A percentile compares a stretch with the other conserved stretches of the same genome.
phyloP scores from a whole-genome alignment of 306 rosid species.

The Casuarina cunninghamiana region DNA sequence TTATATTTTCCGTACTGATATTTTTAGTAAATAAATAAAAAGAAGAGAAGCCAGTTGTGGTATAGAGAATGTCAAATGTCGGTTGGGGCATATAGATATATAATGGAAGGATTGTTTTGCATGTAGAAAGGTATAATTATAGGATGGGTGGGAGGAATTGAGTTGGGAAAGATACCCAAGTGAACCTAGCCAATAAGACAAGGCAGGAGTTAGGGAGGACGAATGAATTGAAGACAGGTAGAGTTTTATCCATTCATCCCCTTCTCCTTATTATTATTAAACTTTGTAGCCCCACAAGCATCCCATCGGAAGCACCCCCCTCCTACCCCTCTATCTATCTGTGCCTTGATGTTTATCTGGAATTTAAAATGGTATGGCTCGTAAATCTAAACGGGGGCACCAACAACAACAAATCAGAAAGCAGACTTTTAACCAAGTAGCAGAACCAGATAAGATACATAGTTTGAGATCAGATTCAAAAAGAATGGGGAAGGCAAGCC shows the following conservation, averaged over 20 bases:
- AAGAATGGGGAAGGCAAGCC: neutral
- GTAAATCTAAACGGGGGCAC: slow-evolving; percentile 5
- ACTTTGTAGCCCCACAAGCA: slow-evolving; percentile 65
- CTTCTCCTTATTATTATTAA: slow-evolving; percentile 32
- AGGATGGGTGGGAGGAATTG: neutral
- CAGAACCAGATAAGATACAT: slow-evolving; percentile 30
- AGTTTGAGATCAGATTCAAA: neutral
- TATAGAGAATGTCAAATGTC: slow-evolving; percentile 52
- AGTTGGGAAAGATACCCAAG: slow-evolving; percentile 28
- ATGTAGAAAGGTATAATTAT: too few relatives aligned
- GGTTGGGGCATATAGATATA: slow-evolving; percentile 26
- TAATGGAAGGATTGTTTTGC: slow-evolving; percentile 17
- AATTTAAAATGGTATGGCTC: slow-evolving; percentile 19
- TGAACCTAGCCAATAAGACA: slow-evolving; percentile 73
- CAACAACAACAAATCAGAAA: slow-evolving; percentile 34
- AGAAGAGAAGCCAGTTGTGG: slow-evolving; percentile 33
- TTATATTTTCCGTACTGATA: too few relatives aligned
- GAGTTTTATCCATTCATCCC: slow-evolving; percentile 49
- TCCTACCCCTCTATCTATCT: neutral
- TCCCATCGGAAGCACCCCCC: slow-evolving; percentile 30
- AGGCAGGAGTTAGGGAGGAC: slow-evolving; percentile 37
- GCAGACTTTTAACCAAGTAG: slow-evolving; percentile 32
- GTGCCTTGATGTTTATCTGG: slow-evolving; percentile 34
- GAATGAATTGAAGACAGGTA: slow-evolving; percentile 54
- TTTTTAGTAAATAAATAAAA: too few relatives aligned